These are phyloP conservation scores for Kwoniella newhampshirensis DNA, from an alignment of 768 basidiomycete species.

Conservation along the genomic window DNA sequence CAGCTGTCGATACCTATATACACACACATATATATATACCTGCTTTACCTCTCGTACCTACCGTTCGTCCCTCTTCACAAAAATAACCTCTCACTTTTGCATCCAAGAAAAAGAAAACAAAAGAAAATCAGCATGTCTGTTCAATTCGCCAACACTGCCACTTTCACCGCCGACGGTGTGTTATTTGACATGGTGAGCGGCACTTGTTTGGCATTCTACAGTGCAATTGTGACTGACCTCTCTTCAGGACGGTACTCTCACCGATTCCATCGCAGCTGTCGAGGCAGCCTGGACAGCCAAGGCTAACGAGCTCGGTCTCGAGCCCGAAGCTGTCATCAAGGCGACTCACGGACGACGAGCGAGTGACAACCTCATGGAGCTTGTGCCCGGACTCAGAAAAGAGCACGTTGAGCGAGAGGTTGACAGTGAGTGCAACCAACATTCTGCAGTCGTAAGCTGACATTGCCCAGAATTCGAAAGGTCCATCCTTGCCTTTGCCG, in stretches of 20 bases:
- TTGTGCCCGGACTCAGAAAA: slow-evolving; percentile 46
- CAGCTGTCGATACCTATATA: too few relatives aligned
- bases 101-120: background rate
- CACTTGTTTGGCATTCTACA: background rate
- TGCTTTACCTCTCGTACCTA: slow-evolving; percentile 1
- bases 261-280: slow-evolving; percentile 71
- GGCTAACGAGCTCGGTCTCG: slow-evolving; percentile 67
- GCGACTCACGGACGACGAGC: slow-evolving; percentile 78
- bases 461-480: slow-evolving; percentile 27
- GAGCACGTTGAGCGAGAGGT: slow-evolving; percentile 37
- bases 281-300: slow-evolving; percentile 76
- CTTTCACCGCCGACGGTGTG: slow-evolving; percentile 42
- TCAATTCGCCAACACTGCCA: slow-evolving; percentile 14
- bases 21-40: background rate
- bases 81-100: background rate
- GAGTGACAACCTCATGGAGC: slow-evolving; percentile 65
- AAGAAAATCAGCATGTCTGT: slow-evolving; percentile 4
- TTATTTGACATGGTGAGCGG: slow-evolving; percentile 47
- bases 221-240: background rate
- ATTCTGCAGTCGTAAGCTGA: too few relatives aligned
- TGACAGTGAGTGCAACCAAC: slow-evolving; percentile 26
- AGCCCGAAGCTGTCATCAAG: slow-evolving; percentile 67
- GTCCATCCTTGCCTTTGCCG: slow-evolving; percentile 39
- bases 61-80: background rate
- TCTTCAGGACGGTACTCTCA: slow-evolving; percentile 58